These are phyloP conservation scores for Aspergillus pseudoglaucus DNA, from an alignment of 2,329 filamentous ascomycete species.

Conservation along the genomic window DNA sequence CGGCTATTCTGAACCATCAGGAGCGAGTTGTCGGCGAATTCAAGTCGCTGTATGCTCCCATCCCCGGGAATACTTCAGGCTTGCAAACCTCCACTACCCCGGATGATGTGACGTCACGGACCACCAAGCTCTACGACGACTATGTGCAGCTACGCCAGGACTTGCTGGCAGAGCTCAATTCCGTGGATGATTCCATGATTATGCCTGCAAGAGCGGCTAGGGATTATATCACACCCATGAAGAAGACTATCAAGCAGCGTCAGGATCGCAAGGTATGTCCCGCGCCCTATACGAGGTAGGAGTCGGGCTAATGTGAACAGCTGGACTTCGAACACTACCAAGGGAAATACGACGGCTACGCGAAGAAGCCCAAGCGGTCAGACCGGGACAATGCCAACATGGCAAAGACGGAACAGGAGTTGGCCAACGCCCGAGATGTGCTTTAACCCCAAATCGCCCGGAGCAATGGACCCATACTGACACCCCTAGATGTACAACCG, in stretches of 20 bases:
- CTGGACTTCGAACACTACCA: constrained; percentile 75
- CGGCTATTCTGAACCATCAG: constrained; percentile 63
- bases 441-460: too few relatives aligned
- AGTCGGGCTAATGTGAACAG: constrained; percentile 27
- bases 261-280: constrained; percentile 63
- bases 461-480: constrained; percentile 4
- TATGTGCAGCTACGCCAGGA: constrained; percentile 67
- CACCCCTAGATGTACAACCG: constrained; percentile 59
- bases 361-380: constrained; percentile 63
- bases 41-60: constrained; percentile 68
- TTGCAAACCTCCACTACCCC: constrained; percentile 56
- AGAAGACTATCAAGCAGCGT: constrained; percentile 77
- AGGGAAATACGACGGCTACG: constrained; percentile 61
- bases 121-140: constrained; percentile 57
- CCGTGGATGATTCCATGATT: constrained; percentile 65
- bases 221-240: constrained; percentile 62
- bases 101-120: constrained; percentile 56
- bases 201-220: constrained; percentile 63
- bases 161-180: constrained; percentile 61
- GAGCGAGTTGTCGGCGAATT: constrained; percentile 61
- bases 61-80: constrained; percentile 57
- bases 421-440: constrained; percentile 60
- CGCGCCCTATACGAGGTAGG: neutral
- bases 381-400: constrained; percentile 67
- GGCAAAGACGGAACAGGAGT: constrained; percentile 64